Conservation (phyloP, 2,329 filamentous ascomycete genomes). For the Chaetomium globosum region DNA sequence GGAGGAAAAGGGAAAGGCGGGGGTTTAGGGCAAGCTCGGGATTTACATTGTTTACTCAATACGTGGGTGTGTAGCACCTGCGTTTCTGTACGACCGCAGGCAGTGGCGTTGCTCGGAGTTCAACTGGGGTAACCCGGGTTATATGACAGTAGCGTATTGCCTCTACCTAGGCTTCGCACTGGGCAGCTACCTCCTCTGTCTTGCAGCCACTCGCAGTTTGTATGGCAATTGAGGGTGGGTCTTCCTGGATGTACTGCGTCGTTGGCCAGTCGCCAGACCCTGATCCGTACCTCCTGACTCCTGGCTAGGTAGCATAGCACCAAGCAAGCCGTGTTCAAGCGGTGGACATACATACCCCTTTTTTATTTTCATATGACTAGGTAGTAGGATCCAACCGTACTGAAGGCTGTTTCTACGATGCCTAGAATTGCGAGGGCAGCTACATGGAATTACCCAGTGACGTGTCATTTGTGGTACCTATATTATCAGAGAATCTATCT, state of each 20-base stretch:
- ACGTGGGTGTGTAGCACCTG: background rate
- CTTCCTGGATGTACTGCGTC: too few relatives aligned
- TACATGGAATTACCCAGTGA: background rate
- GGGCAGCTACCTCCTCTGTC: background rate
- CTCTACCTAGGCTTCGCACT: too few relatives aligned
- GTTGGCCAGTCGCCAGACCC: too few relatives aligned
- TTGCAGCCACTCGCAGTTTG: background rate
- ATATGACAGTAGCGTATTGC: background rate
- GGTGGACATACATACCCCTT: too few relatives aligned
- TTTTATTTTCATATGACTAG: too few relatives aligned
- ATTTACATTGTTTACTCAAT: too few relatives aligned
- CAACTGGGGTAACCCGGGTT: background rate
- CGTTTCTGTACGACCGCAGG: background rate
- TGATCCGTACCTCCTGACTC: too few relatives aligned
- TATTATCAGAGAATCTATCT: too few relatives aligned
- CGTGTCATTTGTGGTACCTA: background rate
- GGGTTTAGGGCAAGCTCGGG: background rate
- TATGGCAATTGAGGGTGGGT: background rate
- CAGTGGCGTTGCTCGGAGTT: background rate
- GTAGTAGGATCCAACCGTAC: background rate
- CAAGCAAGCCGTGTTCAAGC: too few relatives aligned
- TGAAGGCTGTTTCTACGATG: background rate
- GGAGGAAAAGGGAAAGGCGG: background rate
- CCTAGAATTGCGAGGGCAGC: background rate
- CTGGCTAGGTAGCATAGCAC: too few relatives aligned